A percentile compares a stretch with the other conserved stretches of the same genome.
These are phyloP conservation scores for Rutstroemia sydowiana DNA, from an alignment of 2,329 filamentous ascomycete genomes.

Conservation along the genomic window DNA sequence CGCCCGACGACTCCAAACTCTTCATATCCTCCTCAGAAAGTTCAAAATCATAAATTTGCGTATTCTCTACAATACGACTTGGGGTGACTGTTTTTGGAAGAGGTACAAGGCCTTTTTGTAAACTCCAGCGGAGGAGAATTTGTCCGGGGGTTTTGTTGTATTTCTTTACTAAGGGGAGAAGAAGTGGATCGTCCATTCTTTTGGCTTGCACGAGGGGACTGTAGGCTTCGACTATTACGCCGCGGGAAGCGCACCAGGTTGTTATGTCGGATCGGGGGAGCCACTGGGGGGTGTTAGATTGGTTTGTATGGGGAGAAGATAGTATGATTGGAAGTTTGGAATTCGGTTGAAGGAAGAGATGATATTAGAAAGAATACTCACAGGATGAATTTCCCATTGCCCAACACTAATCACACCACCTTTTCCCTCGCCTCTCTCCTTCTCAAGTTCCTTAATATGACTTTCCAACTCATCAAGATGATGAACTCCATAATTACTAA, in stretches of 20 bases:
- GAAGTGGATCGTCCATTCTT: constrained; percentile 60
- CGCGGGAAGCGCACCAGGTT: constrained; percentile 62
- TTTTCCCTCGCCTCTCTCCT: constrained; percentile 52
- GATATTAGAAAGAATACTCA: neutral
- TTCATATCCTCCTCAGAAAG: constrained; percentile 46
- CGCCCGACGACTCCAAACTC: constrained; percentile 40
- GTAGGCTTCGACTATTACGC: constrained; percentile 57
- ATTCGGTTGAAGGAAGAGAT: neutral
- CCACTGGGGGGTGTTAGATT: constrained; percentile 41
- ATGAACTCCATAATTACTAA: constrained; percentile 60
- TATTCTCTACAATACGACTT: constrained; percentile 59
- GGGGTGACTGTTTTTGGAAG: constrained; percentile 68
- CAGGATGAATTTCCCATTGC: constrained; percentile 81
- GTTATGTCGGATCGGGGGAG: constrained; percentile 71
- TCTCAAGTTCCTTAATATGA: constrained; percentile 54
- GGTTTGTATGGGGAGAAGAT: neutral
- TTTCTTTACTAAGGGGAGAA: constrained; percentile 61
- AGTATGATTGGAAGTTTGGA: neutral
- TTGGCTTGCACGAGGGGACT: constrained; percentile 57
- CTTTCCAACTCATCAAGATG: constrained; percentile 53
- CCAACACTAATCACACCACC: constrained; percentile 73
- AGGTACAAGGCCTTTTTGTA: constrained; percentile 71
- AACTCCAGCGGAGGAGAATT: constrained; percentile 70
- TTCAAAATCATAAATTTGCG: constrained; percentile 48
- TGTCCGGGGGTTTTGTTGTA: constrained; percentile 69